Percentiles rank a stretch among this genome's conserved stretches.
Conservation (phyloP, 2,329 filamentous ascomycete species). For the Monosporascus sp. region DNA sequence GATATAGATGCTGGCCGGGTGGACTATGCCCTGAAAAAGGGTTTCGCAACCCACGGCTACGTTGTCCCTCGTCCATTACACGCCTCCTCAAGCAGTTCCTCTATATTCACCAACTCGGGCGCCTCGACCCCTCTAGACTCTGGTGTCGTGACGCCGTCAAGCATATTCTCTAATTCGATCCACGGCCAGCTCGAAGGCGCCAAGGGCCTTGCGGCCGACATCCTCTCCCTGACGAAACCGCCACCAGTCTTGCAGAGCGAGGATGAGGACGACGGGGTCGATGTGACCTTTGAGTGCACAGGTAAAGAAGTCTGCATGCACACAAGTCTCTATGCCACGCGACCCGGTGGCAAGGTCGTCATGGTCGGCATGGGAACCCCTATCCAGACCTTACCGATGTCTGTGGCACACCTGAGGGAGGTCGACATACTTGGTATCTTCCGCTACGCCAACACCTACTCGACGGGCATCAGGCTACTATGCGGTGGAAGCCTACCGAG, state of each 20-base stretch:
- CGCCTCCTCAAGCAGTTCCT: constrained; percentile 39
- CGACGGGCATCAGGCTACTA: constrained; percentile 61
- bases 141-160: constrained; percentile 39
- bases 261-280: constrained; percentile 61
- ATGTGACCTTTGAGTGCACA: constrained; percentile 71
- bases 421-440: constrained; percentile 74
- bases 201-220: constrained; percentile 43
- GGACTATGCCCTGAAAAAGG: constrained; percentile 52
- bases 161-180: constrained; percentile 40
- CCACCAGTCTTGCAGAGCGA: constrained; percentile 31
- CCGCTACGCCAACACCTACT: constrained; percentile 72
- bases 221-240: constrained; percentile 37
- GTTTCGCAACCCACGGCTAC: constrained; percentile 57
- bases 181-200: constrained; percentile 46
- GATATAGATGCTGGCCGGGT: constrained; percentile 58
- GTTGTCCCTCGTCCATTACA: constrained; percentile 44
- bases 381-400: constrained; percentile 69
- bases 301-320: constrained; percentile 73
- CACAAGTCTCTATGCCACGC: constrained; percentile 67
- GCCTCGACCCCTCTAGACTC: constrained; percentile 41
- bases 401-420: constrained; percentile 67
- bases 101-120: constrained; percentile 38
- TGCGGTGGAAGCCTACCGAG: constrained; percentile 50
- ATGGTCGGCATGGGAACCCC: constrained; percentile 79
- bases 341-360: constrained; percentile 66